A percentile compares a stretch with the other conserved stretches of the same genome.
These are phyloP conservation scores for Zasmidium citrigriseum DNA, from an alignment of 2,329 filamentous ascomycete genomes.

Conservation along the genomic window DNA sequence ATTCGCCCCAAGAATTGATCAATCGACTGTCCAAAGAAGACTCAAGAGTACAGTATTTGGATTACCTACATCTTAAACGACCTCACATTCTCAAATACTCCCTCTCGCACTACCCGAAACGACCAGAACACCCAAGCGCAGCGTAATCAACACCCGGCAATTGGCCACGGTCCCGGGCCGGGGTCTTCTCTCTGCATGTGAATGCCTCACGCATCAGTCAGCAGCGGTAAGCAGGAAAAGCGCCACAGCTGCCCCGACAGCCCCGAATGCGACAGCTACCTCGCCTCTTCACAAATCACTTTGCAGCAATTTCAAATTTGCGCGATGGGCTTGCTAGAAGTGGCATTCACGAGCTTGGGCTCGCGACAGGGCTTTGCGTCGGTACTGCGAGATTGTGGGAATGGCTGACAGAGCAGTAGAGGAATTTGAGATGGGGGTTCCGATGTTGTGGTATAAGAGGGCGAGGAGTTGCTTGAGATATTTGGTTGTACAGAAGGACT, in stretches of 20 bases:
- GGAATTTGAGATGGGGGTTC: not conserved
- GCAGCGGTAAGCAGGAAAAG: conserved; percentile 1
- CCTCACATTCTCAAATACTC: too few relatives aligned
- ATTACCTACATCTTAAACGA: too few relatives aligned
- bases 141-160: not conserved
- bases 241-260: not conserved
- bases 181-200: not conserved
- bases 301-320: not conserved
- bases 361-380: not conserved
- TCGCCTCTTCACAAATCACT: not conserved
- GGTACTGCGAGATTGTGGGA: not conserved
- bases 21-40: too few relatives aligned
- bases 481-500: not conserved
- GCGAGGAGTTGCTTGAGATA: not conserved
- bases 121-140: not conserved
- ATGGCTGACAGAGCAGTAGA: not conserved
- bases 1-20: too few relatives aligned
- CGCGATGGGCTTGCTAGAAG: too few relatives aligned
- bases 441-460: not conserved
- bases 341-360: too few relatives aligned
- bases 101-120: too few relatives aligned
- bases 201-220: conserved; percentile 3
- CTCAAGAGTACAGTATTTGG: too few relatives aligned
- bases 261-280: not conserved
- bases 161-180: not conserved